A percentile compares a stretch with the other conserved stretches of the same genome.
Conservation (phyloP, 352 stramenopile genomes). For the Pythium insidiosum region DNA sequence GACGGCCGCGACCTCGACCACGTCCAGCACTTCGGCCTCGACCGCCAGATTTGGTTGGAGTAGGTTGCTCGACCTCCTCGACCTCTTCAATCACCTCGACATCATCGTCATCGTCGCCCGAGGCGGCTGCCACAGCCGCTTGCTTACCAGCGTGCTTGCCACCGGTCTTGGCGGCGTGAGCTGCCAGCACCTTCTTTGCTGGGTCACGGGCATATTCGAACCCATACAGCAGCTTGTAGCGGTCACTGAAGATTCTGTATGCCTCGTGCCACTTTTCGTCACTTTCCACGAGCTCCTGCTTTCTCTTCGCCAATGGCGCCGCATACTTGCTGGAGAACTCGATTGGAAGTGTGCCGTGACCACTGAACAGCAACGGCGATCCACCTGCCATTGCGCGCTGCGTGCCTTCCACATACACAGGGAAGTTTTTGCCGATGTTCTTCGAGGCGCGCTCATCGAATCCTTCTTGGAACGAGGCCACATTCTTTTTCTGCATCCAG, state of each 20-base stretch:
- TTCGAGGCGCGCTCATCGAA: constrained; percentile 77
- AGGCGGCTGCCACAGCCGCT: background rate
- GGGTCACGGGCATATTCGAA: constrained; percentile 19
- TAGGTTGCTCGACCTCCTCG: too few species aligned
- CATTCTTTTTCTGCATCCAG: constrained; percentile 82
- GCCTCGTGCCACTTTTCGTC: constrained; percentile 51
- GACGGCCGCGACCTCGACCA: too few species aligned
- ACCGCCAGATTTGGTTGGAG: too few species aligned
- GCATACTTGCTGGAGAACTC: constrained; percentile 75
- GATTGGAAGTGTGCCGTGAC: constrained; percentile 55
- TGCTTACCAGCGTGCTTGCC: background rate
- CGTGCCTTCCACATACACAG: constrained; percentile 56
- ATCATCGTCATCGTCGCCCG: constrained; percentile 15
- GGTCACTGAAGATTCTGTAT: constrained; percentile 59
- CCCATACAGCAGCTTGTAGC: constrained; percentile 20
- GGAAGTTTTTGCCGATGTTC: constrained; percentile 77
- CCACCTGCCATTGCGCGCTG: constrained; percentile 61
- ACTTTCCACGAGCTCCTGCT: constrained; percentile 22
- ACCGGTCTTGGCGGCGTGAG: constrained; percentile 4
- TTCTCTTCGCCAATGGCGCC: constrained; percentile 32
- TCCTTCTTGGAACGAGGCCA: constrained; percentile 54
- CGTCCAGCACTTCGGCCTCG: too few species aligned
- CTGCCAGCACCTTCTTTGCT: constrained; percentile 8
- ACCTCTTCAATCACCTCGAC: constrained; percentile 16
- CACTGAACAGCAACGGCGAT: constrained; percentile 60